Evolutionary conservation across 495 filamentous ascomycete species (phyloP).

Genomic region (Cryomyces minteri): DNA sequence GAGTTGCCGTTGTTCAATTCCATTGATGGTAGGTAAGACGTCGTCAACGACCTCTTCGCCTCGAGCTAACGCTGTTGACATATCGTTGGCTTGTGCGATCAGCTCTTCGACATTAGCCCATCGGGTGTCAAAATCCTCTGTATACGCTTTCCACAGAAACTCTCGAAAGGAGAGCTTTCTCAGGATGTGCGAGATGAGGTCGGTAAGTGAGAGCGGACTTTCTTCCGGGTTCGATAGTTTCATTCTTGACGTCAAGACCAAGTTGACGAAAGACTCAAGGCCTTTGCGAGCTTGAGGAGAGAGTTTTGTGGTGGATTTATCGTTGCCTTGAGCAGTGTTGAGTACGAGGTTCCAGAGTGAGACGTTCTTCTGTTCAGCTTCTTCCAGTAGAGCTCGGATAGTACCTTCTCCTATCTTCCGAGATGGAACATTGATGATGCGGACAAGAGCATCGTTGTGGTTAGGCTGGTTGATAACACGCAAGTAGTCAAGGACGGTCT

Average conservation of each 20-base stretch:
- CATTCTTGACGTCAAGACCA: constrained; percentile 41
- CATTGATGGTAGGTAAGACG: constrained; percentile 57
- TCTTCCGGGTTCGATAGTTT: constrained; percentile 32
- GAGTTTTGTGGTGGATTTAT: constrained; percentile 46
- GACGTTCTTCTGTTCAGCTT: constrained; percentile 44
- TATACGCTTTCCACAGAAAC: constrained; percentile 48
- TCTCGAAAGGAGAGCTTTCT: constrained; percentile 54
- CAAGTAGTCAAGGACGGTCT: constrained; percentile 75
- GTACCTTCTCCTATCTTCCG: constrained; percentile 73
- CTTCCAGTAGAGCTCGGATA: constrained; percentile 49
- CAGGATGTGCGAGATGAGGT: constrained; percentile 58
- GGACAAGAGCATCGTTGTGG: constrained; percentile 73
- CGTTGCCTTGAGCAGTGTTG: constrained; percentile 50
- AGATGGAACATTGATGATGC: constrained; percentile 72
- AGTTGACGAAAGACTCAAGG: constrained; percentile 36
- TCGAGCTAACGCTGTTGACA: constrained; percentile 24
- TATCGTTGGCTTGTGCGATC: constrained; percentile 55
- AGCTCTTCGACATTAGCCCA: constrained; percentile 93
- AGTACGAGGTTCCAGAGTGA: constrained; percentile 59
- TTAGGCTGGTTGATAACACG: constrained; percentile 69
- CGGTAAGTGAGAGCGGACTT: constrained; percentile 33
- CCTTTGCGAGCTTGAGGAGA: constrained; percentile 47
- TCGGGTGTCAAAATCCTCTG: constrained; percentile 54
- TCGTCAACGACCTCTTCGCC: constrained; percentile 39
- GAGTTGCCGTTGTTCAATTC: constrained; percentile 43